phyloP scores from a whole-genome alignment of 73 alveolate genomes.

The Tetrahymena borealis region DNA sequence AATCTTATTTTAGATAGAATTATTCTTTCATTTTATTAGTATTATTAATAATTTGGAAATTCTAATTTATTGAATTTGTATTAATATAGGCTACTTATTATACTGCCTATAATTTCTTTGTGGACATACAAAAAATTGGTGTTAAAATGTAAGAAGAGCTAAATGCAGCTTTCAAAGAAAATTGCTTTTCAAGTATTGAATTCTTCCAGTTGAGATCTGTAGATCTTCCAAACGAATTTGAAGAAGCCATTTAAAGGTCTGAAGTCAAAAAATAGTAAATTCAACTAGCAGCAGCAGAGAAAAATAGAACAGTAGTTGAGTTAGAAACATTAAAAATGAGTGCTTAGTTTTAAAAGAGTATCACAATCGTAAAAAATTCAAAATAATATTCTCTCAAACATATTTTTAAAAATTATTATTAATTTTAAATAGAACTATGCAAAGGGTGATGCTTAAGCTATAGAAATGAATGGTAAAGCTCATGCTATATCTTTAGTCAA shows the following conservation, averaged over 20 bases:
- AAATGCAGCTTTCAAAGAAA: conserved; percentile 46
- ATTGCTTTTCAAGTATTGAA: conserved; percentile 65
- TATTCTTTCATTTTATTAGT: neutral
- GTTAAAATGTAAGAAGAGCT: conserved; percentile 71
- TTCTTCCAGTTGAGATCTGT: conserved; percentile 85
- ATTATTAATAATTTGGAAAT: neutral
- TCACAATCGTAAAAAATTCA: neutral
- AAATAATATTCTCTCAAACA: neutral
- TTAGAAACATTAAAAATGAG: conserved; percentile 57
- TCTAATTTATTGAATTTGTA: no score
- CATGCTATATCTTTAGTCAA: neutral
- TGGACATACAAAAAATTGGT: conserved; percentile 72
- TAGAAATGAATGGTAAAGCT: neutral
- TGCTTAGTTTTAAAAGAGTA: conserved; percentile 60
- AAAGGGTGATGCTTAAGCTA: neutral
- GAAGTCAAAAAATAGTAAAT: conserved; percentile 93
- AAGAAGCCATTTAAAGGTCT: conserved; percentile 82
- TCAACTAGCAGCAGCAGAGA: conserved; percentile 83
- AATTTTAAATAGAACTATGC: neutral
- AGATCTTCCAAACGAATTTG: conserved; percentile 90
- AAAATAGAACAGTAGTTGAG: conserved; percentile 73
- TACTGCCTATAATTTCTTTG: conserved; percentile 88
- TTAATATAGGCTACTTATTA: conserved; percentile 78
- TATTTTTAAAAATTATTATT: neutral
- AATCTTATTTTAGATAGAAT: no score